phyloP scores from a whole-genome alignment of 192 early-diverging fungal genomes.

The Spinellus fusiger region DNA sequence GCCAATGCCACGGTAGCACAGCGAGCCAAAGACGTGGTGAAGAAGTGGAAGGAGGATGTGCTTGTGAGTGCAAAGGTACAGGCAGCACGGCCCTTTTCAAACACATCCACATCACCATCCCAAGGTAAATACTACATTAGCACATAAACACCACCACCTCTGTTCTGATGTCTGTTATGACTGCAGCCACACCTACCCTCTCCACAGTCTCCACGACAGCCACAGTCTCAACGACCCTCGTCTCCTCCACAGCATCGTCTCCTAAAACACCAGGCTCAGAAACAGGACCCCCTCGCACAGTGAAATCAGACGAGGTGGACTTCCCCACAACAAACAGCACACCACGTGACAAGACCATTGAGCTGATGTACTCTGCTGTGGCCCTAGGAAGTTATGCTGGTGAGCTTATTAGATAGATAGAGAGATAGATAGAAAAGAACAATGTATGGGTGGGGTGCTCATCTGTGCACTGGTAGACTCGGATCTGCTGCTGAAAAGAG shows the following conservation, averaged over 20 bases:
- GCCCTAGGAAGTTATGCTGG: conserved; percentile 48
- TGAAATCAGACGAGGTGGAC: conserved; percentile 51
- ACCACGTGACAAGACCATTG: conserved; percentile 71
- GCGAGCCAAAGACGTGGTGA: conserved; percentile 64
- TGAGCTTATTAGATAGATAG: conserved; percentile 27
- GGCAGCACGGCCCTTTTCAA: too few species aligned
- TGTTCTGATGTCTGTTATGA: too few species aligned
- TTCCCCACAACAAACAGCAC: conserved; percentile 50
- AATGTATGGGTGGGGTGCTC: not conserved
- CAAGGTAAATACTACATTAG: too few species aligned
- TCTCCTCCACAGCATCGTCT: conserved; percentile 35
- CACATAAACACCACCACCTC: too few species aligned
- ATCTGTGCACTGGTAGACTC: conserved; percentile 41
- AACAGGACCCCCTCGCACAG: conserved; percentile 41
- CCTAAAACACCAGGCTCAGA: conserved; percentile 25
- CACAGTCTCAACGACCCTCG: conserved; percentile 21
- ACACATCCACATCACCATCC: too few species aligned
- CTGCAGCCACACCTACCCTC: conserved; percentile 3
- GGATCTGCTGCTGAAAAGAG: conserved; percentile 45
- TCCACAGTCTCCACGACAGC: not conserved
- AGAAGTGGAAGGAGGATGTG: conserved; percentile 79
- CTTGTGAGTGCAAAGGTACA: conserved; percentile 1
- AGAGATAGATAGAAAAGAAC: conserved; percentile 11
- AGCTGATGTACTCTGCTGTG: conserved; percentile 77
- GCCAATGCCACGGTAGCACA: conserved; percentile 49